Conservation (phyloP, 768 basidiomycete genomes). For the Russula lepida region DNA sequence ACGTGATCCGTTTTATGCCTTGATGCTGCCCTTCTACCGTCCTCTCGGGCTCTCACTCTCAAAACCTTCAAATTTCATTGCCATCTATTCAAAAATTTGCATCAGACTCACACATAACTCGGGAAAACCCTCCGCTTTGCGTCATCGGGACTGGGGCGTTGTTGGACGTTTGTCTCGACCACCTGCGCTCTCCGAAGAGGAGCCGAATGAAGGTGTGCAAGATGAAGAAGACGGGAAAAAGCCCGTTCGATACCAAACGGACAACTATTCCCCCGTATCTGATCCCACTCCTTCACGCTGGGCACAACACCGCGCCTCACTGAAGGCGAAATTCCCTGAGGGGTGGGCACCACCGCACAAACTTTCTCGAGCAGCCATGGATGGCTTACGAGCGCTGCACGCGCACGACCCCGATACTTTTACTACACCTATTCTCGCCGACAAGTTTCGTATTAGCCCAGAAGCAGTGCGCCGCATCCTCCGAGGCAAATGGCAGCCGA, state of each 20-base stretch:
- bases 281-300: conserved; percentile 24
- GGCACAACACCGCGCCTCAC: conserved; percentile 27
- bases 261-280: conserved; percentile 10
- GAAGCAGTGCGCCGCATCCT: conserved; percentile 47
- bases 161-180: conserved; percentile 10
- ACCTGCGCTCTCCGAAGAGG: conserved; percentile 1
- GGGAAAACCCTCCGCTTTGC: neutral
- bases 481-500: conserved; percentile 36
- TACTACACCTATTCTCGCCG: conserved; percentile 35
- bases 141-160: conserved; percentile 16
- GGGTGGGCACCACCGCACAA: conserved; percentile 48
- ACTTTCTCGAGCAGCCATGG: conserved; percentile 46
- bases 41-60: neutral
- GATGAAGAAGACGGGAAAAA: conserved; percentile 6
- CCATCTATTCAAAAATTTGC: neutral
- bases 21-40: conserved; percentile 3
- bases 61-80: neutral
- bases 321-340: conserved; percentile 30
- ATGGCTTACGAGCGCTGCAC: conserved; percentile 38
- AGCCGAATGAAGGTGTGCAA: neutral
- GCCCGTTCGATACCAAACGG: conserved; percentile 7
- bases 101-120: neutral
- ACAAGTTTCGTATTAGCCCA: conserved; percentile 41
- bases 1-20: neutral
- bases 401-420: conserved; percentile 35